Base-by-base conservation (phyloP, 257 asterid genomes). In the Leptodermis oblonga region DNA sequence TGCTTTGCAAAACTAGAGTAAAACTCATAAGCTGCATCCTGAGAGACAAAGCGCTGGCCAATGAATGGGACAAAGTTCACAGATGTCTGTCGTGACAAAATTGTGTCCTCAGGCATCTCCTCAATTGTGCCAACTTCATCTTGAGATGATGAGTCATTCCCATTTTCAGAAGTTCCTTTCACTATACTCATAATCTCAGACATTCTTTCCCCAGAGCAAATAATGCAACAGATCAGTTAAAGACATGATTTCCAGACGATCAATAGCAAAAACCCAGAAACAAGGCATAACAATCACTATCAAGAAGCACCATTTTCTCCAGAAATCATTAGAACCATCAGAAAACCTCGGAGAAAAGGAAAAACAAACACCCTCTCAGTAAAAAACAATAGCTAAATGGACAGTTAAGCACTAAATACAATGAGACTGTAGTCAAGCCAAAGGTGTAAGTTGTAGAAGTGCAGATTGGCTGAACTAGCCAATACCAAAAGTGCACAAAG, bases 1-100 rank as follows among this genome's bases (percentile, higher is more conserved):
- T 83, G 87, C 83, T 80, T 86, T 4, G 92, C 88, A 65, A 83
- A 83, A 71, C 84, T 78, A 66, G 86, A 77, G 54, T 83, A 86
- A 61, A 81, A 83, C 68, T 86, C 92, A 54, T 86, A 80, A 23
- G 92, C 87, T 9, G 85, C 87, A 64, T 86, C 87, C 46, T 86
- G 92, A 4, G 92, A 81, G 26, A 83, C 73, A 71, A 83, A 86
- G 48, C 88, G 79, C 73, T 86, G 88, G 5, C 88, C 88, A 28
- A 86, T 78, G 74, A 82, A 82, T 6, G 92, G 88, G 22, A 82
- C 70, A 7, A 87, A 87, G 73, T 83, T 87, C 65, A 80, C 80
- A 4, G 86, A 78, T 17, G 87, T 82, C 71, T 80, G 87, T 39
- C 73, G 61, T 18, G 84, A 80, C 75, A 87, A 80, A 76, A 85